Percentiles rank a stretch among this genome's conserved stretches.
phyloP scores from a whole-genome alignment of 371 early-diverging fungal species.

The Mortierella sp. region DNA sequence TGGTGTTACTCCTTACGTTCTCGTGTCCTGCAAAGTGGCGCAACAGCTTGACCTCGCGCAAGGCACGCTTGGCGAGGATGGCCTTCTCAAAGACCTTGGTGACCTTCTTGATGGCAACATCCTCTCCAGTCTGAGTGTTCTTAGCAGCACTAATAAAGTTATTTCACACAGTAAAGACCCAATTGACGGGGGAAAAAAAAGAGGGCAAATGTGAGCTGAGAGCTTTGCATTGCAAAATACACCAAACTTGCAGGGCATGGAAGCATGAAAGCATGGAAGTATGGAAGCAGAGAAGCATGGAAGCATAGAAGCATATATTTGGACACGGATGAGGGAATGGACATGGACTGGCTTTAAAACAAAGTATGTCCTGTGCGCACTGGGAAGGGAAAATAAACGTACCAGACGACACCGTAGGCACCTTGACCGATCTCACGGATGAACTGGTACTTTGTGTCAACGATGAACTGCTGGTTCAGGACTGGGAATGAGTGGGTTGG shows the following conservation, averaged over 20 bases:
- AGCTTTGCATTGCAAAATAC: background rate
- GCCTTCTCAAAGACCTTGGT: constrained; percentile 83
- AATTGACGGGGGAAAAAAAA: background rate
- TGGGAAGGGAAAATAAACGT: background rate
- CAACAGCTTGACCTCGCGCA: constrained; percentile 92
- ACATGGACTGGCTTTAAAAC: constrained; percentile 13
- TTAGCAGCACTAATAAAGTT: constrained; percentile 76
- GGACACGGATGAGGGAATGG: background rate
- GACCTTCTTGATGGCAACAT: constrained; percentile 95
- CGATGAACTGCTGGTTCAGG: constrained; percentile 78
- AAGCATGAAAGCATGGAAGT: constrained; percentile 1
- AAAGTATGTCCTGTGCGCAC: constrained; percentile 9
- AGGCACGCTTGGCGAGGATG: constrained; percentile 87
- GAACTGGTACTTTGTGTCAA: constrained; percentile 83
- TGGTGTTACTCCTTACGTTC: constrained; percentile 69
- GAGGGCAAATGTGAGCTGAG: constrained; percentile 1
- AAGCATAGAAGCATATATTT: constrained; percentile 1
- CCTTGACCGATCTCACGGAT: constrained; percentile 93
- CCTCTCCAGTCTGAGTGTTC: constrained; percentile 82
- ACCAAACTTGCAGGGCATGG: background rate
- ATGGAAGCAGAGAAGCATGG: background rate
- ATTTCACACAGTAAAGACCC: background rate
- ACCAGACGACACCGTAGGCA: constrained; percentile 94
- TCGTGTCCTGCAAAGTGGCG: constrained; percentile 93
- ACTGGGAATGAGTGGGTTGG: constrained; percentile 73